Conservation (phyloP, 495 filamentous ascomycete species). For the Neurospora sp. region DNA sequence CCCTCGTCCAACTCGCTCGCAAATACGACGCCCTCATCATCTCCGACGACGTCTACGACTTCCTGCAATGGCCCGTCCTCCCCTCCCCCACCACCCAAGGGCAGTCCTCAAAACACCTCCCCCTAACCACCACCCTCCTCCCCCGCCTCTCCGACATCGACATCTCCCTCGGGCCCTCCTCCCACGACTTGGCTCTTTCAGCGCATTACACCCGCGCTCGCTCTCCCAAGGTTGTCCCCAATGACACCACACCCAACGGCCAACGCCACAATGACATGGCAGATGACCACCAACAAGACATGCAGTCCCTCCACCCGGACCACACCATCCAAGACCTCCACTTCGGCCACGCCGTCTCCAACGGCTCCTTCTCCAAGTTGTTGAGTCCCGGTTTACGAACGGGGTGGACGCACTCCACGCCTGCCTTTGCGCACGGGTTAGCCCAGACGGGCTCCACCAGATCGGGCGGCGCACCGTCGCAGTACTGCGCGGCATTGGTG, state of each 20-base stretch:
- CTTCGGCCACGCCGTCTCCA: slow-evolving; percentile 69
- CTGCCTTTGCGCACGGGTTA: slow-evolving; percentile 55
- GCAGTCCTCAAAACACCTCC: slow-evolving; percentile 1
- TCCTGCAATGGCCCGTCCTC: slow-evolving; percentile 56
- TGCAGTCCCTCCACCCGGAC: neutral
- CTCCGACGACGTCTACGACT: slow-evolving; percentile 88
- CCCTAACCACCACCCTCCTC: slow-evolving; percentile 16
- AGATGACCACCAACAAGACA: neutral
- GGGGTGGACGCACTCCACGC: slow-evolving; percentile 71
- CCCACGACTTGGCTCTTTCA: slow-evolving; percentile 17
- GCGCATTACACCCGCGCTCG: neutral
- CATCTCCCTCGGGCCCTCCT: slow-evolving; percentile 32
- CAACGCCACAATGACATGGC: neutral
- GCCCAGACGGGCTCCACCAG: slow-evolving; percentile 59
- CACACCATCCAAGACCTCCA: neutral
- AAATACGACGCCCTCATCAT: slow-evolving; percentile 66
- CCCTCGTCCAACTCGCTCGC: slow-evolving; percentile 58
- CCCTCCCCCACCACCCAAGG: slow-evolving; percentile 8
- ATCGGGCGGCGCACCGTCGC: slow-evolving; percentile 69
- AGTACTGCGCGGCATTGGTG: slow-evolving; percentile 58
- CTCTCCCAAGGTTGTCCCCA: neutral
- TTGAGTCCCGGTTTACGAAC: slow-evolving; percentile 68
- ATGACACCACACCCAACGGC: neutral
- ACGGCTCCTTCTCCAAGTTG: slow-evolving; percentile 79
- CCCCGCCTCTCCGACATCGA: slow-evolving; percentile 75